Evolutionary conservation across 345 rosid species (phyloP).

Genomic region (Anastatica hierochuntica): DNA sequence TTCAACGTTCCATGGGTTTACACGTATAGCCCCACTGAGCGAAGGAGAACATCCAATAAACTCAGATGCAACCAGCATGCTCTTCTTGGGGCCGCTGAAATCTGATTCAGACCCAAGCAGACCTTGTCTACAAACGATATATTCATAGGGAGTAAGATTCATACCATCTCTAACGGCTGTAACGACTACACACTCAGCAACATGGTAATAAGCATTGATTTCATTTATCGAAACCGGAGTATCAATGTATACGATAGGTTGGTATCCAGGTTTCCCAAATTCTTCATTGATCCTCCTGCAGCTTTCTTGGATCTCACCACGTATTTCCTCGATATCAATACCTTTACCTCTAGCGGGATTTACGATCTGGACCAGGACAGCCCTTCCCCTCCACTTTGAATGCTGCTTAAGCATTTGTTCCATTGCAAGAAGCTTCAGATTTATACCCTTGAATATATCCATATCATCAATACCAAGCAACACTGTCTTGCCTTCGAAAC

Average conservation of each 20-base stretch:
- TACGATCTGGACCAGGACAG: slow-evolving; percentile 31
- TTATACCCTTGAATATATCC: slow-evolving; percentile 33
- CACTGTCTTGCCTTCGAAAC: slow-evolving; percentile 30
- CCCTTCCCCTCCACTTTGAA: slow-evolving; percentile 30
- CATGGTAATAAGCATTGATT: slow-evolving; percentile 27
- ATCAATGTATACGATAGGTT: slow-evolving; percentile 27
- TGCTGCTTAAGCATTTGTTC: slow-evolving; percentile 32
- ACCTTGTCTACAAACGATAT: slow-evolving; percentile 32
- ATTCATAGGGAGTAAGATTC: slow-evolving; percentile 35
- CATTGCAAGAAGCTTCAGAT: slow-evolving; percentile 32
- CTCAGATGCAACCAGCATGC: slow-evolving; percentile 33
- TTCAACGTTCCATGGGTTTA: slow-evolving; percentile 34
- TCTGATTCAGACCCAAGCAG: slow-evolving; percentile 29
- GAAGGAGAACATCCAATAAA: slow-evolving; percentile 36
- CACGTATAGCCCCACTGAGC: slow-evolving; percentile 32
- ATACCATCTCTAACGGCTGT: slow-evolving; percentile 36
- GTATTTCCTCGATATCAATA: slow-evolving; percentile 18
- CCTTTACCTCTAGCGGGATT: slow-evolving; percentile 34
- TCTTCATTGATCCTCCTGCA: slow-evolving; percentile 30
- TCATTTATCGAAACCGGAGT: slow-evolving; percentile 25
- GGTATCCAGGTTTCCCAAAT: slow-evolving; percentile 31
- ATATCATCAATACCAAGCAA: slow-evolving; percentile 31
- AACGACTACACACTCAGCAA: slow-evolving; percentile 32
- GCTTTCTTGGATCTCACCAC: slow-evolving; percentile 25
- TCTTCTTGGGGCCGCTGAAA: slow-evolving; percentile 30